phyloP scores from a whole-genome alignment of 2,329 filamentous ascomycete species.

The Botrytis deweyae region DNA sequence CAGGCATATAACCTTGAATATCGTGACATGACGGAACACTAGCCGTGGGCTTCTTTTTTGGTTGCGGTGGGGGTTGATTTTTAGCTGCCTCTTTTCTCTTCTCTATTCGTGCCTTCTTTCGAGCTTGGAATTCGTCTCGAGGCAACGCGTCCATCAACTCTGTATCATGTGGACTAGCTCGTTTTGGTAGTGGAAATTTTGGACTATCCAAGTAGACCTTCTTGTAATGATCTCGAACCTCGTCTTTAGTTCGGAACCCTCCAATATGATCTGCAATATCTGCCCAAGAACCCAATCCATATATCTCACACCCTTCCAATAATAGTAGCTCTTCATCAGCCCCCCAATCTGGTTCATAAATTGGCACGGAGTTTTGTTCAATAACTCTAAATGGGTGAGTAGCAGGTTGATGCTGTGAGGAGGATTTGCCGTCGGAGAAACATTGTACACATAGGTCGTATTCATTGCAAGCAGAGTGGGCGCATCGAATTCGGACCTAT shows the following conservation, averaged over 20 bases:
- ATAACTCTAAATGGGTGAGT: conserved; percentile 91
- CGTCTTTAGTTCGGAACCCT: conserved; percentile 89
- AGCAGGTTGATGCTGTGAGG: conserved; percentile 80
- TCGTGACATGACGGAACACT: conserved; percentile 96
- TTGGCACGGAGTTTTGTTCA: conserved; percentile 97
- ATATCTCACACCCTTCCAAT: conserved; percentile 91
- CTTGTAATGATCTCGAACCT: conserved; percentile 93
- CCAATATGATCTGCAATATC: conserved; percentile 98
- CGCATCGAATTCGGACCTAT: conserved; percentile 92
- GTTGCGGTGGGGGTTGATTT: conserved; percentile 76
- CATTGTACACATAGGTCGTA: conserved; percentile 97
- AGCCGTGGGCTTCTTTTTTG: conserved; percentile 93
- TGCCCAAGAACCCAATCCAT: conserved; percentile 94
- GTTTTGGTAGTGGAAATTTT: conserved; percentile 81
- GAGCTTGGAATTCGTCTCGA: conserved; percentile 86
- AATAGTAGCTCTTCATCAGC: conserved; percentile 95
- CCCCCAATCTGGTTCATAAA: conserved; percentile 93
- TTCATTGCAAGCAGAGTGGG: conserved; percentile 73
- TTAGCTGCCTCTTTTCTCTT: conserved; percentile 85
- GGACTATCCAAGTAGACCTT: conserved; percentile 81
- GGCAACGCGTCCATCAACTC: conserved; percentile 76
- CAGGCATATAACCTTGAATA: conserved; percentile 98
- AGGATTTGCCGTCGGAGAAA: conserved; percentile 78
- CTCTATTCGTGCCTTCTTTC: conserved; percentile 92
- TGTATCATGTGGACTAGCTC: conserved; percentile 80